phyloP scores from a whole-genome alignment of 73 alveolate genomes.

The Paramecium biaurelia region DNA sequence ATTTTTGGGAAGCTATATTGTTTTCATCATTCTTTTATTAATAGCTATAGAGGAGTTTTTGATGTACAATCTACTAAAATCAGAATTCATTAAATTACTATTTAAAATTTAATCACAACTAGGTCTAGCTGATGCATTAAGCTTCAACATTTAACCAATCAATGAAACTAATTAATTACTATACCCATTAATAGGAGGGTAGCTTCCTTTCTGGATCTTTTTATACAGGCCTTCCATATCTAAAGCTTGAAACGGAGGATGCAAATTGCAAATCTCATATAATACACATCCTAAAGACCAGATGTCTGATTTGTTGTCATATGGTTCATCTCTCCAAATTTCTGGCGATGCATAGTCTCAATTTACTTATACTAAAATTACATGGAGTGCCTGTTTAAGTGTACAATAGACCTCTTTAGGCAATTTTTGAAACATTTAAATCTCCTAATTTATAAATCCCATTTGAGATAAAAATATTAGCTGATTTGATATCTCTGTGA shows the following conservation, averaged over 20 bases:
- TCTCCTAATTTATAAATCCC: conserved; percentile 86
- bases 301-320: conserved; percentile 86
- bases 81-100: background rate
- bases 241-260: conserved; percentile 88
- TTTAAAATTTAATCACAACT: conserved; percentile 46
- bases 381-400: conserved; percentile 94
- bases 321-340: conserved; percentile 90
- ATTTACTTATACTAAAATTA: background rate
- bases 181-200: conserved; percentile 72
- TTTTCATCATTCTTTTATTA: conserved; percentile 47
- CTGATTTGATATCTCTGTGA: conserved; percentile 90
- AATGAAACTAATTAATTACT: conserved; percentile 67
- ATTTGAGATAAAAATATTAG: conserved; percentile 83
- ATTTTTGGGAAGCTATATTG: conserved; percentile 17
- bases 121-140: conserved; percentile 41
- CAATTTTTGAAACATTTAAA: conserved; percentile 82
- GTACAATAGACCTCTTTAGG: conserved; percentile 87
- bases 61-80: background rate
- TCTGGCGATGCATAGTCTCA: conserved; percentile 88
- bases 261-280: conserved; percentile 82
- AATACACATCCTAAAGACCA: conserved; percentile 94
- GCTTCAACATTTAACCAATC: conserved; percentile 65
- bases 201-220: conserved; percentile 77
- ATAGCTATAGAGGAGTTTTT: background rate
- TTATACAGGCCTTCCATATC: conserved; percentile 81